Percentiles rank a stretch among this genome's conserved stretches.
Evolutionary conservation across 1,284 basidiomycete species (phyloP).

Genomic region (Retiboletus fuscus): DNA sequence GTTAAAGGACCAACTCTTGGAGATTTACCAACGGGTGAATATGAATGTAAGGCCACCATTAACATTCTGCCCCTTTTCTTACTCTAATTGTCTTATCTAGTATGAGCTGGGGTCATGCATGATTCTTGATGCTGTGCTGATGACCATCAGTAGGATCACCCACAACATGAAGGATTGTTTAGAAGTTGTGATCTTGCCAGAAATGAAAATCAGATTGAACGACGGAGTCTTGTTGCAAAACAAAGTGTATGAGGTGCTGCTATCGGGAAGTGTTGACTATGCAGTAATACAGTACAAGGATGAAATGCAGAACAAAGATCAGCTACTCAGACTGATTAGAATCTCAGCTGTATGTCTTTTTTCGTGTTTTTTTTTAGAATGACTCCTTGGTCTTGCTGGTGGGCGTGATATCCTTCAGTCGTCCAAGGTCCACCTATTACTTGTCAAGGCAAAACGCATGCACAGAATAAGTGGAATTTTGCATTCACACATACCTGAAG

Average conservation of each 20-base stretch:
- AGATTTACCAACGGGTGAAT: neutral
- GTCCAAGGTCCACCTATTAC: neutral
- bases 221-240: neutral
- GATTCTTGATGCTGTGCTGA: neutral
- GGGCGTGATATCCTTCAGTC: neutral
- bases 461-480: neutral
- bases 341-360: neutral
- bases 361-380: neutral
- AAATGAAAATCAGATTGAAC: neutral
- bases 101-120: neutral
- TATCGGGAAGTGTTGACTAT: neutral
- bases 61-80: neutral
- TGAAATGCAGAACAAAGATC: neutral
- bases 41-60: neutral
- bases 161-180: neutral
- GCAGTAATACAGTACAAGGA: neutral
- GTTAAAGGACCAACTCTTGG: neutral
- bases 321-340: neutral
- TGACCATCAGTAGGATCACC: neutral
- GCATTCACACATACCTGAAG: too few relatives aligned
- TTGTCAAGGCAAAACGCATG: neutral
- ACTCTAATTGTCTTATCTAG: neutral
- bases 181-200: neutral
- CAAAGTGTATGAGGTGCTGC: neutral
- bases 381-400: neutral